These are phyloP conservation scores for Cryphonectria japonica DNA, from an alignment of 2,329 filamentous ascomycete genomes.

Conservation along the genomic window DNA sequence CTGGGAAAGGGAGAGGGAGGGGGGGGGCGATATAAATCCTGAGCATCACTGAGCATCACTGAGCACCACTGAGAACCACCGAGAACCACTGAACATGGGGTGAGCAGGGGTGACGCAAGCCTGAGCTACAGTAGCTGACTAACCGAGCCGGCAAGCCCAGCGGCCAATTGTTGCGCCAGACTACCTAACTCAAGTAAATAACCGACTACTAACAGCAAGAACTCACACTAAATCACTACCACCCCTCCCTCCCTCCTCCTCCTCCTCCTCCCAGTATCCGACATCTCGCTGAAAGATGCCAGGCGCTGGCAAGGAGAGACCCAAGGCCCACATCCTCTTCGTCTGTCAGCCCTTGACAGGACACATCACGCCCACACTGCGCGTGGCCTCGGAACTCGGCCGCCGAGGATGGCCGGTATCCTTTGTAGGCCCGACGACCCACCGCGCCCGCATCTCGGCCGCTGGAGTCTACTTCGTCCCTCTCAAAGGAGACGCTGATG, in stretches of 20 bases:
- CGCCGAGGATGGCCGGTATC: conserved; percentile 39
- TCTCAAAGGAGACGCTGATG: conserved; percentile 38
- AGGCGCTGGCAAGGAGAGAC: background rate
- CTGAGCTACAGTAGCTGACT: too few relatives aligned
- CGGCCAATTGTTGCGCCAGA: too few relatives aligned
- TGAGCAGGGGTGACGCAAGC: too few relatives aligned
- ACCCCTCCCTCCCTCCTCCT: background rate
- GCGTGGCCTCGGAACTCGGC: conserved; percentile 39
- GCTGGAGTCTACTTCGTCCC: conserved; percentile 41
- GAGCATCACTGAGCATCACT: too few relatives aligned
- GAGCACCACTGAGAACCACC: too few relatives aligned
- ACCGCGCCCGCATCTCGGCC: conserved; percentile 40
- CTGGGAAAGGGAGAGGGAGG: too few relatives aligned
- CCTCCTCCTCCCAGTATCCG: background rate
- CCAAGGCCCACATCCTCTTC: conserved; percentile 37
- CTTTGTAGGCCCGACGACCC: conserved; percentile 43
- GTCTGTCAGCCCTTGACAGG: conserved; percentile 43
- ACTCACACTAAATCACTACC: background rate
- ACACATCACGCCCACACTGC: conserved; percentile 42
- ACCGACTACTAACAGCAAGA: background rate
- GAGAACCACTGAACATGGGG: too few relatives aligned
- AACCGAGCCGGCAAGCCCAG: too few relatives aligned
- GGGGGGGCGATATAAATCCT: too few relatives aligned
- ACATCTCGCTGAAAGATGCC: conserved; percentile 1
- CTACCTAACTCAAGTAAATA: too few relatives aligned